Evolutionary conservation across 176 grass and related monocot genomes (phyloP).

Genomic region (Carex cristatella): DNA sequence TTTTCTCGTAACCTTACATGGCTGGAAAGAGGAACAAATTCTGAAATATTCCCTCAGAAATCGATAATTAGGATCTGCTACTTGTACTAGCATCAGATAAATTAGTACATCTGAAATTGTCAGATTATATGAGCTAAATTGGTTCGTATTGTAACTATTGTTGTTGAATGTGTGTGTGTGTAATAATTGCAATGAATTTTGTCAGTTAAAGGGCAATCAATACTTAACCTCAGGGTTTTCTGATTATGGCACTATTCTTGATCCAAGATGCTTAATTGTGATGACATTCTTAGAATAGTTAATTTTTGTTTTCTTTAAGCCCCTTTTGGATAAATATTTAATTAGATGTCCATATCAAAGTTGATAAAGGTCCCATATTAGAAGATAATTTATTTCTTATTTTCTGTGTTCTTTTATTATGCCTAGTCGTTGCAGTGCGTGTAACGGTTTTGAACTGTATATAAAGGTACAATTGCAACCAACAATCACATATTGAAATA

Average conservation of each 20-base stretch:
- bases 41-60: neutral
- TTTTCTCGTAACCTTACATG: neutral
- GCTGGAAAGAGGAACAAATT: neutral
- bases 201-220: neutral
- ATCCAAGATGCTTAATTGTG: neutral
- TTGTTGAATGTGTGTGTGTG: neutral
- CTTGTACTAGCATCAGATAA: neutral
- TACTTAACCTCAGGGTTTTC: neutral
- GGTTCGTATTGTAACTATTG: neutral
- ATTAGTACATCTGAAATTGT: neutral
- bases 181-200: neutral
- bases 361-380: neutral
- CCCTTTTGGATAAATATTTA: neutral
- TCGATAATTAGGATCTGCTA: neutral
- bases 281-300: neutral
- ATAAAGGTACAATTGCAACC: neutral
- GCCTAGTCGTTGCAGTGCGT: neutral
- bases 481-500: neutral
- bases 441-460: neutral
- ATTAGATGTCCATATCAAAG: neutral
- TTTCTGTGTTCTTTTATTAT: neutral
- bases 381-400: neutral
- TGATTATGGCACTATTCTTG: neutral
- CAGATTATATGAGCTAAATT: neutral
- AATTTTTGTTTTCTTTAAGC: neutral